phyloP scores from a whole-genome alignment of 208 protist genomes.

The Angomonas ambiguus region DNA sequence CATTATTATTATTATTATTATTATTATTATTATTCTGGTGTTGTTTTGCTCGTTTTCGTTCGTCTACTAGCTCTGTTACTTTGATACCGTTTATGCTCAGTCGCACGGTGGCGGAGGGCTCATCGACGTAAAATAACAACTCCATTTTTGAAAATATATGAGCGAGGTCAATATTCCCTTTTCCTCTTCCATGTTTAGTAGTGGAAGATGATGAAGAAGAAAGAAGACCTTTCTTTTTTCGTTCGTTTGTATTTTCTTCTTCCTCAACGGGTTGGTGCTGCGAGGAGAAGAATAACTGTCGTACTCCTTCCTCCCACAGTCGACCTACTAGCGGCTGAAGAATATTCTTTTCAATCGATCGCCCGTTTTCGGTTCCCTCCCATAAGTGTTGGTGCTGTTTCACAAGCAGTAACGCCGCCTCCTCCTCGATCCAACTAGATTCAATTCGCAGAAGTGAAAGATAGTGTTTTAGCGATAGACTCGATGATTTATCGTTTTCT shows the following conservation, averaged over 20 bases:
- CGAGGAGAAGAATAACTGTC: neutral
- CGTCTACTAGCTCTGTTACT: neutral
- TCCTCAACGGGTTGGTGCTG: no score
- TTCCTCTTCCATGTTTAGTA: no score
- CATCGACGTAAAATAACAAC: neutral
- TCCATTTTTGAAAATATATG: neutral
- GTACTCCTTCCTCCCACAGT: no score
- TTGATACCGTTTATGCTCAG: neutral
- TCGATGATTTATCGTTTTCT: neutral
- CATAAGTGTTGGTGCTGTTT: slow-evolving; percentile 36
- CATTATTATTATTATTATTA: neutral
- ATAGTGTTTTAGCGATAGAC: neutral
- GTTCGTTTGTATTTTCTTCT: no score
- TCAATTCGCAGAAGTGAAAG: neutral
- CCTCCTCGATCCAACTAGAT: slow-evolving; percentile 44
- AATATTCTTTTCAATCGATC: slow-evolving; percentile 19
- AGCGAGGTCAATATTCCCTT: neutral
- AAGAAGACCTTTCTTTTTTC: no score
- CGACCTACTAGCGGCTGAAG: neutral
- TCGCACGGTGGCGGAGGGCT: neutral
- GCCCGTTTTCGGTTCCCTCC: slow-evolving; percentile 64
- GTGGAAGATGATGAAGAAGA: no score
- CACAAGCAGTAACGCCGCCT: slow-evolving; percentile 54
- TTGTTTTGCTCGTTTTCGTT: neutral
- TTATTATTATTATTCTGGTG: neutral